Base-by-base conservation (phyloP, 129 eudicot genomes). In the Pulicaria dysenterica region DNA sequence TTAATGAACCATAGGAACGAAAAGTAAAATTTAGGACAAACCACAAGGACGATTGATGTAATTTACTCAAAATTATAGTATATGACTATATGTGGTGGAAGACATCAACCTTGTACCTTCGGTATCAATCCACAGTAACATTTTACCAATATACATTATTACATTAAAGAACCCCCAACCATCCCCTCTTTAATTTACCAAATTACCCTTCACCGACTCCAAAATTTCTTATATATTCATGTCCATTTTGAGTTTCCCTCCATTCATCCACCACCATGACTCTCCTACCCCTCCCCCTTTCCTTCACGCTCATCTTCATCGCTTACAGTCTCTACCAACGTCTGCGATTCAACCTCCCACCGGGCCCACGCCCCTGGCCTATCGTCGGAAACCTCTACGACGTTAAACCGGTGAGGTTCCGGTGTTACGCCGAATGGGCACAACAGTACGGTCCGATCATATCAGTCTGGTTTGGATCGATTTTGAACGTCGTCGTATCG, bases 371-470 rank as follows among this genome's bases (percentile, higher is more conserved):
- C 5, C 89, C 94, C 1, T 58, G 77, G 79, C 96, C 96, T 3
- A 42, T 90, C 44, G 93, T 90, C 54, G 96, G 96, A 2, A 90
- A 90, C 84, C 85, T 90, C 73, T 90, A 87, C 85, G 81, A 80
- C 74, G 73, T 90, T 6, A 85, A 87, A 57, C 94, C 96, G 8
- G 82, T 90, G 8, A 58, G 88, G 16, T 90, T 87, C 82, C 86
- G 93, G 7, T 90, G 94, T 69, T 90, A 77, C 70, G 58, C 79
- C 36, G 94, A 90, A 17, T 87, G 94, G 96, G 82, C 96, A 3
- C 75, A 83, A 13, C 55, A 64, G 2, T 85, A 87, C 73, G 96
- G 96, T 8, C 96, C 94, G 6, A 87, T 90, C 54, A 80, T 87
- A n/a, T 84, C 96, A 0, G 88, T 90, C 5, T 87, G 91, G 90